Evolutionary conservation across 257 asterid genomes (phyloP), one percentile per base, ranked within the genome.

Genomic region (Jasminum sambac): DNA sequence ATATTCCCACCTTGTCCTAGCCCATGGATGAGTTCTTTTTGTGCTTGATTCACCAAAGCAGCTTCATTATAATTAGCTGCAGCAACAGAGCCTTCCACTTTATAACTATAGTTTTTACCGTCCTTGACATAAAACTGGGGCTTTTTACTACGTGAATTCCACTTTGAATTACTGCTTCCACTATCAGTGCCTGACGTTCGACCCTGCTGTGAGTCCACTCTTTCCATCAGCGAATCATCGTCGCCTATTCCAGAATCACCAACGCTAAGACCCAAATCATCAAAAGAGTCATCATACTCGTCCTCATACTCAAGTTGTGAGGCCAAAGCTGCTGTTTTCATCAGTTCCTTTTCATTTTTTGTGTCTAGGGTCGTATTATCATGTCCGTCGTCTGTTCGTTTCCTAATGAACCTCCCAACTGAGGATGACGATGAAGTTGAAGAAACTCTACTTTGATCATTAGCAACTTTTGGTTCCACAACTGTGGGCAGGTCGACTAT

Each of bases 281-380:
- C 99, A 68, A 91, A 95, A 17, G 99, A 95, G 74, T 91, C 99
- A 11, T 95, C 99, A 68, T 94, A 94, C 85, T 94, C 99, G 55
- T 94, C 99, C 75, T 94, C 99, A 30, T 94, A 94, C 86, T 94
- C 97, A 0, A 88, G 86, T 74, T 89, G 99, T 50, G 88, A 84
- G 25, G 81, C 71, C 65, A 94, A 90, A 26, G 90, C 87, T 25
- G 89, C 85, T n/a, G 94, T 89, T 84, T 86, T 89, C 13, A 85
- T 88, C 79, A 77, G 13, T 61, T 83, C 86, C 64, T 74, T 75
- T 6, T 85, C 87, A 40, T 68, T 79, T 74, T 74, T 84, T 43
- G 83, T 76, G 69, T 94, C 67, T 1, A 91, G 88, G 59, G 79
- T 75, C 78, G 72, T 72, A 21, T 79, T 79, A 59, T 81, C 86